Percentiles rank a stretch among this genome's conserved stretches.
Evolutionary conservation across 2,329 filamentous ascomycete genomes (phyloP).

Genomic region (Canariomyces notabilis): DNA sequence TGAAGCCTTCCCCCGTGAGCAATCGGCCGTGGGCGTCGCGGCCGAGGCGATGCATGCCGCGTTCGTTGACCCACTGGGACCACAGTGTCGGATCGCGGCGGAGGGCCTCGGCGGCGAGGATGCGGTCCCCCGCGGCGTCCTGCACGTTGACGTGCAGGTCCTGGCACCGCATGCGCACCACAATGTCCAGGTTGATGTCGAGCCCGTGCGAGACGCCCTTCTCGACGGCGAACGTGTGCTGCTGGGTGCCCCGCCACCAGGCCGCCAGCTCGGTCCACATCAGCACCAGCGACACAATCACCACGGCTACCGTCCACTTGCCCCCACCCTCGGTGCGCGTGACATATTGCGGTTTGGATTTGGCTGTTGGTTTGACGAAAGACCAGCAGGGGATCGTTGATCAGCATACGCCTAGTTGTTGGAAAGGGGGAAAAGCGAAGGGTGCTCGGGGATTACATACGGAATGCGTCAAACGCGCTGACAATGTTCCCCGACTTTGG

Average conservation of each 20-base stretch:
- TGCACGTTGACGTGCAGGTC: slow-evolving; percentile 96
- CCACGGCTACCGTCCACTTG: slow-evolving; percentile 85
- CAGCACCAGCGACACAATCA: slow-evolving; percentile 68
- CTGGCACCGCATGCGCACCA: slow-evolving; percentile 79
- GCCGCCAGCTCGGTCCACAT: slow-evolving; percentile 70
- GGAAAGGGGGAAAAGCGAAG: too few species aligned
- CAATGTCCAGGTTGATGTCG: slow-evolving; percentile 94
- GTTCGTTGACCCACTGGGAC: slow-evolving; percentile 71
- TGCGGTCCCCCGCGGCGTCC: slow-evolving; percentile 87
- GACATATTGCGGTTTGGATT: slow-evolving; percentile 92
- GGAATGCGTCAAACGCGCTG: slow-evolving; percentile 94
- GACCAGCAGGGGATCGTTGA: neutral
- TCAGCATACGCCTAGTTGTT: slow-evolving; percentile 22
- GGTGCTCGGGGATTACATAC: slow-evolving; percentile 47
- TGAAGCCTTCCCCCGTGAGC: slow-evolving; percentile 54
- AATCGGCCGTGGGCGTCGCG: slow-evolving; percentile 50
- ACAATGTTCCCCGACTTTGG: slow-evolving; percentile 64
- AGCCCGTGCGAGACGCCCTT: slow-evolving; percentile 81
- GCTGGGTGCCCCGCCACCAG: slow-evolving; percentile 81
- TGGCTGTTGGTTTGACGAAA: too few species aligned
- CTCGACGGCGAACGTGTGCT: slow-evolving; percentile 89
- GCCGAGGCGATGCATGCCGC: slow-evolving; percentile 59
- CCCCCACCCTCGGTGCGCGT: slow-evolving; percentile 79
- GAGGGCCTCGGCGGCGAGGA: slow-evolving; percentile 72
- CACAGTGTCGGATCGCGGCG: slow-evolving; percentile 74